Percentiles rank a stretch among this genome's conserved stretches.
Conservation (phyloP, 441 rosid species). For the Biscutella laevigata region DNA sequence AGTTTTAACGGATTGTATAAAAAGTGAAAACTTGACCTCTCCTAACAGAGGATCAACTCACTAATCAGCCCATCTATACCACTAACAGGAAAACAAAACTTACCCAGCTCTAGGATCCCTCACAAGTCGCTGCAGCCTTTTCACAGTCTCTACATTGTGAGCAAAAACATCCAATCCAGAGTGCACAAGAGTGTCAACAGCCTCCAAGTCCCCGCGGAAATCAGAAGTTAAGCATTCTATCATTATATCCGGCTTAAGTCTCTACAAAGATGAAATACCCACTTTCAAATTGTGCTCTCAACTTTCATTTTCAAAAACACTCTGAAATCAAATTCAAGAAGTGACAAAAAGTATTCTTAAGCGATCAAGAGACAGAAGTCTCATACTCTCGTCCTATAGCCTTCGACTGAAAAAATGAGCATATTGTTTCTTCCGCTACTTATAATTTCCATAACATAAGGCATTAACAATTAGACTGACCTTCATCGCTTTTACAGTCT, state of each 20-base stretch:
- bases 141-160: conserved; percentile 91
- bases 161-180: conserved; percentile 96
- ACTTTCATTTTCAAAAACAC: background rate
- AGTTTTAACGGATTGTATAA: background rate
- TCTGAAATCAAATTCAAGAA: background rate
- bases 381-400: background rate
- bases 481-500: conserved; percentile 87
- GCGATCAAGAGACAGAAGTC: background rate
- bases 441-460: background rate
- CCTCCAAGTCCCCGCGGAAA: conserved; percentile 85
- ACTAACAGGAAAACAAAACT: conserved; percentile 17
- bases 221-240: conserved; percentile 96
- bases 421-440: background rate
- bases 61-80: background rate
- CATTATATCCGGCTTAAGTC: conserved; percentile 83
- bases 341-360: background rate
- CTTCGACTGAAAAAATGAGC: background rate
- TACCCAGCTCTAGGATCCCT: conserved; percentile 98
- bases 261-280: conserved; percentile 32
- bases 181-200: conserved; percentile 69
- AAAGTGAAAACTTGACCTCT: background rate
- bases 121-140: conserved; percentile 85
- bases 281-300: background rate
- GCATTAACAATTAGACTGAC: conserved; percentile 27
- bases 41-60: background rate